Evolutionary conservation across 768 basidiomycete genomes (phyloP).

Genomic region (Mycena capillaripes): DNA sequence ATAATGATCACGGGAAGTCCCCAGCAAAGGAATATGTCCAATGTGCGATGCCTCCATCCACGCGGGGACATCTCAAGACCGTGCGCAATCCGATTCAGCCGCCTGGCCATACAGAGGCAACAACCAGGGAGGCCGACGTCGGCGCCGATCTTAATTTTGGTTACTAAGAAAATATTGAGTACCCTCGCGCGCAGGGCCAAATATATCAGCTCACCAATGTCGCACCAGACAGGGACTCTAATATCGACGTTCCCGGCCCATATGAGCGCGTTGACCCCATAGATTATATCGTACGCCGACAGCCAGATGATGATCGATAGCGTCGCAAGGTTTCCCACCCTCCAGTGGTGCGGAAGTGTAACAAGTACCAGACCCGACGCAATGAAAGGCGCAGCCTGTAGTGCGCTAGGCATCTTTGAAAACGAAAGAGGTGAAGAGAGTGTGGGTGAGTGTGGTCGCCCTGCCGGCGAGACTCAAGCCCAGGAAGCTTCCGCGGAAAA

Average conservation of each 20-base stretch:
- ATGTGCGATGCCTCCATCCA: constrained; percentile 21
- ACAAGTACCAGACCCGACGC: constrained; percentile 18
- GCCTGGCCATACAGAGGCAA: constrained; percentile 43
- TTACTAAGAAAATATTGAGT: constrained; percentile 35
- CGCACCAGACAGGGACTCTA: constrained; percentile 54
- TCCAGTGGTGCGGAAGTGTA: constrained; percentile 45
- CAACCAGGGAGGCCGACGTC: constrained; percentile 43
- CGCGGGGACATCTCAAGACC: constrained; percentile 37
- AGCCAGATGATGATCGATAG: constrained; percentile 51
- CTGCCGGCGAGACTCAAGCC: background rate
- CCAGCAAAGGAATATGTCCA: constrained; percentile 40
- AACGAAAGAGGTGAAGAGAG: constrained; percentile 5
- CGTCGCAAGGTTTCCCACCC: constrained; percentile 45
- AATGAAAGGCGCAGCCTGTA: constrained; percentile 24
- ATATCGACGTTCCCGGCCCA: constrained; percentile 53
- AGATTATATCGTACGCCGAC: constrained; percentile 45
- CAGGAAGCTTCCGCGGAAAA: background rate
- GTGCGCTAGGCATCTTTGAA: constrained; percentile 26
- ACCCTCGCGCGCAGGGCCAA: background rate
- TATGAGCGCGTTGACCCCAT: constrained; percentile 54
- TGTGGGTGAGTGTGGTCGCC: background rate
- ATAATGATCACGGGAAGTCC: constrained; percentile 51
- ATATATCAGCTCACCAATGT: constrained; percentile 50
- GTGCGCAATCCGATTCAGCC: constrained; percentile 45
- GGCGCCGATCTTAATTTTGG: constrained; percentile 45